Evolutionary conservation across 2,329 filamentous ascomycete genomes (phyloP).

Genomic region (Ophiocordyceps australis): DNA sequence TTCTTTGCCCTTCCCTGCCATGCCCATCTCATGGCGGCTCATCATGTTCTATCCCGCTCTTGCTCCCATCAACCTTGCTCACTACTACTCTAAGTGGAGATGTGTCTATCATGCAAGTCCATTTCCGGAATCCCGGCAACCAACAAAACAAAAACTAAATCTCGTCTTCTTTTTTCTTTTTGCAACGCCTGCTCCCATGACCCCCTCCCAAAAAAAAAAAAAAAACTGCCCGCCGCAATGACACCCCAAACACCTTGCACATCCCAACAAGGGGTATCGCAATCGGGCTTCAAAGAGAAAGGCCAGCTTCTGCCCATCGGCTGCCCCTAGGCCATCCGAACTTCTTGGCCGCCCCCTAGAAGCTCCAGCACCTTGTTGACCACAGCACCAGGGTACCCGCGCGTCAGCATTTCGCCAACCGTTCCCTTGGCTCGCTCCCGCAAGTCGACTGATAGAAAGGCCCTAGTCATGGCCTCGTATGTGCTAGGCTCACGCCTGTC

Average conservation of each 20-base stretch:
- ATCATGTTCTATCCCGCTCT: constrained; percentile 5
- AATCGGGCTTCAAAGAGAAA: constrained; percentile 3
- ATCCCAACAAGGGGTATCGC: constrained; percentile 8
- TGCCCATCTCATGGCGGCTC: too few species aligned
- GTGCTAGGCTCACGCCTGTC: constrained; percentile 87
- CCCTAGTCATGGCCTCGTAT: constrained; percentile 95
- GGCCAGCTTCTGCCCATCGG: constrained; percentile 4
- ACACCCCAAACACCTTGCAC: constrained; percentile 6
- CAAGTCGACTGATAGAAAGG: constrained; percentile 72
- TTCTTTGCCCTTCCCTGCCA: too few species aligned
- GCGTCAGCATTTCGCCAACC: constrained; percentile 75
- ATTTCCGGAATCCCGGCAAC: too few species aligned
- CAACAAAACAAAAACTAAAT: too few species aligned
- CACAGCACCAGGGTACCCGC: constrained; percentile 83
- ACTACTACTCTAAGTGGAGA: constrained; percentile 28
- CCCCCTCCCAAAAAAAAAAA: too few species aligned
- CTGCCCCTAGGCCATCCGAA: constrained; percentile 9
- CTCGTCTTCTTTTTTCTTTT: too few species aligned
- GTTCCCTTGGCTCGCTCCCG: constrained; percentile 58
- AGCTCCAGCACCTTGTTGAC: constrained; percentile 88
- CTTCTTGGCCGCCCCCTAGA: constrained; percentile 41
- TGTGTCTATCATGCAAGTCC: constrained; percentile 29
- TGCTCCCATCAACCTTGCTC: constrained; percentile 11
- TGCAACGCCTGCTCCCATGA: too few species aligned
- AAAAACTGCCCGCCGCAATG: constrained; percentile 7